These are phyloP conservation scores for Mycena latifolia DNA, from an alignment of 768 basidiomycete genomes.

Conservation along the genomic window DNA sequence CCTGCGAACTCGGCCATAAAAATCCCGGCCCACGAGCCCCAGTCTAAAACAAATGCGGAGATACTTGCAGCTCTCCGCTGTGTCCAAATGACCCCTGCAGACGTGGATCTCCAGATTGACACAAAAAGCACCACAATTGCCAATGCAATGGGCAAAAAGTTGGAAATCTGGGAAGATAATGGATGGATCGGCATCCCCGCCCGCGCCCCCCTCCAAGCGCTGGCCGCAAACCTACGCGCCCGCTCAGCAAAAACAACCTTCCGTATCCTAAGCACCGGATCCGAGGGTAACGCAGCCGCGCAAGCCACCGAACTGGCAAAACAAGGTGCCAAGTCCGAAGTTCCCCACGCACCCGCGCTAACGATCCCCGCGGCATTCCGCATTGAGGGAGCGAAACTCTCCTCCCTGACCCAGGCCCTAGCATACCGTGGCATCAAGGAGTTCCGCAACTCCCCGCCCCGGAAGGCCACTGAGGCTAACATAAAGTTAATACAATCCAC, in stretches of 20 bases:
- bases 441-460: not conserved
- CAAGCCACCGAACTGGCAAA: too few species aligned
- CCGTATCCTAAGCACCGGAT: not conserved
- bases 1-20: not conserved
- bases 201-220: not conserved
- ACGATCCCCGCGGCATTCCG: too few species aligned
- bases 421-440: conserved; percentile 8
- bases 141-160: not conserved
- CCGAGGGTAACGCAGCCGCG: too few species aligned
- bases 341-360: not conserved
- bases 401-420: not conserved
- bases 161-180: not conserved
- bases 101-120: not conserved
- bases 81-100: not conserved
- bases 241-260: not conserved
- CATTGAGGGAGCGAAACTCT: too few species aligned
- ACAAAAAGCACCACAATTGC: not conserved
- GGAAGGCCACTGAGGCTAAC: not conserved
- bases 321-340: too few species aligned
- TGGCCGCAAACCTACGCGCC: not conserved
- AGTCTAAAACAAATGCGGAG: not conserved
- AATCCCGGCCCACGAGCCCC: not conserved
- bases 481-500: not conserved
- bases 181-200: not conserved
- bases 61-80: not conserved